These are phyloP conservation scores for Vanilla planifolia DNA, from an alignment of 106 monocot species.

Conservation along the genomic window DNA sequence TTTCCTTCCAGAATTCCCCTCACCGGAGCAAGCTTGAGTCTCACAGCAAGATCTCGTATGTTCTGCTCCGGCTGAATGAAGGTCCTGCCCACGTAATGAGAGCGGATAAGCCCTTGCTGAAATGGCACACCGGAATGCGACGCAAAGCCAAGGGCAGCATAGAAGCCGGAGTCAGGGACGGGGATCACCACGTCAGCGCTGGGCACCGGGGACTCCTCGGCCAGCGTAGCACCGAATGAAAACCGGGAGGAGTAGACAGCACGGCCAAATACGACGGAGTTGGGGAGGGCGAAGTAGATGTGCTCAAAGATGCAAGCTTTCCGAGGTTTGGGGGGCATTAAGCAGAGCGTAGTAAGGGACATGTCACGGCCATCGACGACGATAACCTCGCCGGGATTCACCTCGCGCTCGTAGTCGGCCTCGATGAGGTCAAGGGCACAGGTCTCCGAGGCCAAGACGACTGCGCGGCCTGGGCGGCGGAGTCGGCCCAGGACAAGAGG, in stretches of 20 bases:
- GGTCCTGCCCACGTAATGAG: constrained; percentile 82
- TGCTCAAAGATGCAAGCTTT: constrained; percentile 91
- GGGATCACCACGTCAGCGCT: constrained; percentile 81
- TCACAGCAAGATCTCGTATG: constrained; percentile 70
- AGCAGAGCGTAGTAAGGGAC: constrained; percentile 42
- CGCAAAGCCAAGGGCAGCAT: constrained; percentile 73
- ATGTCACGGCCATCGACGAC: constrained; percentile 15
- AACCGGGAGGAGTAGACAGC: constrained; percentile 47
- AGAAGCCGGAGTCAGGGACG: constrained; percentile 92
- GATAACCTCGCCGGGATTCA: constrained; percentile 31
- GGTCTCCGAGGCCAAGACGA: constrained; percentile 67
- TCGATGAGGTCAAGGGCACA: constrained; percentile 63
- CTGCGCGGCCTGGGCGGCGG: constrained; percentile 31
- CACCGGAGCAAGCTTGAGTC: constrained; percentile 79
- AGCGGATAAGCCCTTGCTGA: constrained; percentile 77
- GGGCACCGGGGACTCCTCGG: constrained; percentile 55
- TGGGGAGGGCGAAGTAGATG: constrained; percentile 87
- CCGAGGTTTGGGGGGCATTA: constrained; percentile 40
- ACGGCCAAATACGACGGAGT: constrained; percentile 72
- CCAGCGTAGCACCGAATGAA: constrained; percentile 59
- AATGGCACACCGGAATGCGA: constrained; percentile 56
- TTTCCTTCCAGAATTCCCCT: constrained; percentile 59
- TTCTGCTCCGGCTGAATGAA: constrained; percentile 87
- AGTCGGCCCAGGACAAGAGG: constrained; percentile 73
- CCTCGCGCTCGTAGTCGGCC: constrained; percentile 44